A percentile compares a stretch with the other conserved stretches of the same genome.
Evolutionary conservation across 768 basidiomycete species (phyloP).

Genomic region (Porphyrellus cyaneotinctus): DNA sequence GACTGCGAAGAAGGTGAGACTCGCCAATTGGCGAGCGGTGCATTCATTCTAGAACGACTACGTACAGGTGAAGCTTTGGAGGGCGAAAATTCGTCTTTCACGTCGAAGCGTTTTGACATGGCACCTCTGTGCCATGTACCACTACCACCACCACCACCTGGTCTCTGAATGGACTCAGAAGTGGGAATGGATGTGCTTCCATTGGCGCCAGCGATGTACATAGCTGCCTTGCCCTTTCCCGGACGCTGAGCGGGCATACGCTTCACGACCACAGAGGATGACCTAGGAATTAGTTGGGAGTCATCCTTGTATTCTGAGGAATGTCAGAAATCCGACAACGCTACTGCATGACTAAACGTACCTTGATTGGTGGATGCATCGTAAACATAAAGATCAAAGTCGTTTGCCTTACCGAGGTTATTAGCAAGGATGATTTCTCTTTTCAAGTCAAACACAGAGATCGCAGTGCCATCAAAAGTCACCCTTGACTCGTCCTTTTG

Average conservation of each 20-base stretch:
- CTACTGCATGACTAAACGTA: conserved; percentile 30
- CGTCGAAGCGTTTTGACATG: conserved; percentile 89
- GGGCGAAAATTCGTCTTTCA: conserved; percentile 57
- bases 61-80: conserved; percentile 30
- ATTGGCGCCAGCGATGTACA: conserved; percentile 59
- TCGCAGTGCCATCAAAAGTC: conserved; percentile 97
- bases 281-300: conserved; percentile 85
- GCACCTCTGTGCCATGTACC: conserved; percentile 62
- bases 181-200: conserved; percentile 39
- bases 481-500: conserved; percentile 92
- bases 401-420: conserved; percentile 92
- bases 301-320: conserved; percentile 86
- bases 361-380: conserved; percentile 89
- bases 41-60: conserved; percentile 26
- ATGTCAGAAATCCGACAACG: not conserved
- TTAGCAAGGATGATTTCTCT: conserved; percentile 97
- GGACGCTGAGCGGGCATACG: conserved; percentile 79
- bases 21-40: conserved; percentile 21
- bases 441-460: conserved; percentile 98
- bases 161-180: conserved; percentile 44
- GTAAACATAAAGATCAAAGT: conserved; percentile 90
- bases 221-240: conserved; percentile 77
- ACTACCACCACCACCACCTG: conserved; percentile 30
- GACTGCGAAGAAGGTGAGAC: conserved; percentile 31
- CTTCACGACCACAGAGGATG: conserved; percentile 90